Percentiles rank a stretch among this genome's conserved stretches.
These are phyloP conservation scores for Acer yangbiense DNA, from an alignment of 345 rosid species.

Conservation along the genomic window DNA sequence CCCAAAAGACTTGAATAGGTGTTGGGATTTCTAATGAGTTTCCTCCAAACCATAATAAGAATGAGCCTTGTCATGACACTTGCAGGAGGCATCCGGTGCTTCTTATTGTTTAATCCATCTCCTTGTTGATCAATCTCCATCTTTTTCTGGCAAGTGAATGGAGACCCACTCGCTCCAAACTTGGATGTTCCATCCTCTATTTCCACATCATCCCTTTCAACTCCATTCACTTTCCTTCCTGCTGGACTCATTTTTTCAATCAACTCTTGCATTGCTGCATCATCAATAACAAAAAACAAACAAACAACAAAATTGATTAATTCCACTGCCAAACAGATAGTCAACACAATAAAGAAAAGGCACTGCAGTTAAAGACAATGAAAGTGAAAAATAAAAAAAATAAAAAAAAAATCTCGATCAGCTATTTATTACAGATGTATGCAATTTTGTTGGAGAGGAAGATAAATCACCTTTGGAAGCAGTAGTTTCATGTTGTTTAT, in stretches of 20 bases:
- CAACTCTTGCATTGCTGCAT: conserved; percentile 18
- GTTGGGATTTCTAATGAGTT: conserved; percentile 36
- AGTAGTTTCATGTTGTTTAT: conserved; percentile 2
- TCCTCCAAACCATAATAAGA: conserved; percentile 35
- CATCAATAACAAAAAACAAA: not conserved
- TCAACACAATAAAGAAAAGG: too few relatives aligned
- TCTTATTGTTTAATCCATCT: conserved; percentile 8
- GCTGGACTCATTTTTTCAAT: conserved; percentile 20
- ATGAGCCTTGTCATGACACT: conserved; percentile 34
- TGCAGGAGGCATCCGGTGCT: conserved; percentile 33
- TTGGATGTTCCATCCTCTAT: conserved; percentile 18
- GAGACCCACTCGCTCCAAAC: conserved; percentile 1
- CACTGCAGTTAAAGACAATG: too few relatives aligned
- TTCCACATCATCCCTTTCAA: conserved; percentile 12
- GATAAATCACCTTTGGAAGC: conserved; percentile 19
- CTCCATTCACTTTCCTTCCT: not conserved
- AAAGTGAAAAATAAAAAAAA: too few relatives aligned
- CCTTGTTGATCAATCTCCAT: conserved; percentile 21
- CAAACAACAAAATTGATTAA: too few relatives aligned
- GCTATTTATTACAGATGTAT: too few relatives aligned
- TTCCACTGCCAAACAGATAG: too few relatives aligned
- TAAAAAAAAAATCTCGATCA: too few relatives aligned
- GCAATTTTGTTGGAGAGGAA: too few relatives aligned
- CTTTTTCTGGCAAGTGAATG: conserved; percentile 13
- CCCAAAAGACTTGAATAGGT: conserved; percentile 33